Conservation (phyloP, 129 eudicot species). For the Chrysanthemum lavandulifolium region DNA sequence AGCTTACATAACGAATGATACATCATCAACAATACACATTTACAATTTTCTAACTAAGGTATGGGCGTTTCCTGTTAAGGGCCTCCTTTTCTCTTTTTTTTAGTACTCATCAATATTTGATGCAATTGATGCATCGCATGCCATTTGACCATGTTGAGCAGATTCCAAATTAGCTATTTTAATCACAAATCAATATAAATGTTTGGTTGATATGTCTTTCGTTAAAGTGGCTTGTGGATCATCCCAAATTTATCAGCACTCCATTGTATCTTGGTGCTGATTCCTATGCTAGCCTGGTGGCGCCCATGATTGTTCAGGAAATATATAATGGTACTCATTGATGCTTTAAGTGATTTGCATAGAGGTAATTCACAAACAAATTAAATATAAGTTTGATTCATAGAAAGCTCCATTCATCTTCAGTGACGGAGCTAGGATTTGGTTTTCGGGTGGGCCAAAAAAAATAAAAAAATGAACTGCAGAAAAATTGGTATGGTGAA, state of each 20-base stretch:
- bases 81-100: background rate
- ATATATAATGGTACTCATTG: conserved; percentile 16
- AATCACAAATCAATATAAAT: background rate
- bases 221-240: conserved; percentile 24
- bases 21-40: conserved; percentile 9
- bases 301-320: conserved; percentile 13
- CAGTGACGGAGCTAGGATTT: too few species aligned
- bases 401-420: background rate
- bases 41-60: conserved; percentile 38
- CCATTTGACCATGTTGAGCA: background rate
- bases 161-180: background rate
- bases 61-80: background rate
- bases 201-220: conserved; percentile 2
- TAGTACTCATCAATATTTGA: background rate
- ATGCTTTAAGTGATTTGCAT: background rate
- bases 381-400: background rate
- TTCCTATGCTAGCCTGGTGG: conserved; percentile 11
- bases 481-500: too few species aligned
- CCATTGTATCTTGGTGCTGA: conserved; percentile 24
- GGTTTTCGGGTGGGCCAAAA: too few species aligned
- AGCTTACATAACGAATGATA: conserved; percentile 19
- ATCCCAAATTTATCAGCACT: conserved; percentile 17
- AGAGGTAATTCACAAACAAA: background rate
- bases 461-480: too few species aligned
- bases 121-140: background rate